A percentile compares a stretch with the other conserved stretches of the same genome.
phyloP scores from a whole-genome alignment of 129 eudicot genomes.

The Tagetes erecta region DNA sequence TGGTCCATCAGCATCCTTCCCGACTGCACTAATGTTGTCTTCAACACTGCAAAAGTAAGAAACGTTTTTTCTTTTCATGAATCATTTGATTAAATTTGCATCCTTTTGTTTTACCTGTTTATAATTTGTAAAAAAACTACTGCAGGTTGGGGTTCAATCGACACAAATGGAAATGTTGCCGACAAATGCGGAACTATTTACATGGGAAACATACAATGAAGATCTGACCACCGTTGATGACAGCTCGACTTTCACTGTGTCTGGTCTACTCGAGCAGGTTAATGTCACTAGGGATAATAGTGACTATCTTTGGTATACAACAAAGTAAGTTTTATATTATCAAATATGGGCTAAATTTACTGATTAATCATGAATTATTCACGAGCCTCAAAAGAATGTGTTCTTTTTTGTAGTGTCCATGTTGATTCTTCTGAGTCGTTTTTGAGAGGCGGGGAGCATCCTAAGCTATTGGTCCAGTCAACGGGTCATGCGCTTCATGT shows the following conservation, averaged over 20 bases:
- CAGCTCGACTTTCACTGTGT: conserved; percentile 47
- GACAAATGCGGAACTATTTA: conserved; percentile 37
- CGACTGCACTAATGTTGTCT: conserved; percentile 48
- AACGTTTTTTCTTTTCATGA: not conserved
- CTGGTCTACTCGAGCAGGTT: conserved; percentile 55
- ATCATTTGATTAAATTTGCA: not conserved
- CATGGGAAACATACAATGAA: conserved; percentile 59
- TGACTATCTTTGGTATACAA: conserved; percentile 57
- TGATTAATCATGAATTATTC: not conserved
- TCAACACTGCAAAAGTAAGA: conserved; percentile 50
- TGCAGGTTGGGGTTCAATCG: conserved; percentile 59
- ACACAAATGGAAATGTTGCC: conserved; percentile 58
- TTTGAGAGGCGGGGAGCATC: conserved; percentile 64
- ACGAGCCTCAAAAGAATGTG: not conserved
- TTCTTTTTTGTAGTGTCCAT: conserved; percentile 52
- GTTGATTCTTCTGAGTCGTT: conserved; percentile 75
- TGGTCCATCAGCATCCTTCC: conserved; percentile 63
- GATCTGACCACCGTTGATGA: conserved; percentile 46
- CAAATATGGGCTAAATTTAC: not conserved
- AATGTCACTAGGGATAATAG: conserved; percentile 61
- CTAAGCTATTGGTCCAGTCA: conserved; percentile 69
- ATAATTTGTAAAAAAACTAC: not conserved
- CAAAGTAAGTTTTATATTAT: conserved; percentile 39
- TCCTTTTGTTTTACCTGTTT: not conserved
- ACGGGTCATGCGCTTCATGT: conserved; percentile 91